These are phyloP conservation scores for Lantana camara DNA, from an alignment of 257 asterid species.

Conservation along the genomic window DNA sequence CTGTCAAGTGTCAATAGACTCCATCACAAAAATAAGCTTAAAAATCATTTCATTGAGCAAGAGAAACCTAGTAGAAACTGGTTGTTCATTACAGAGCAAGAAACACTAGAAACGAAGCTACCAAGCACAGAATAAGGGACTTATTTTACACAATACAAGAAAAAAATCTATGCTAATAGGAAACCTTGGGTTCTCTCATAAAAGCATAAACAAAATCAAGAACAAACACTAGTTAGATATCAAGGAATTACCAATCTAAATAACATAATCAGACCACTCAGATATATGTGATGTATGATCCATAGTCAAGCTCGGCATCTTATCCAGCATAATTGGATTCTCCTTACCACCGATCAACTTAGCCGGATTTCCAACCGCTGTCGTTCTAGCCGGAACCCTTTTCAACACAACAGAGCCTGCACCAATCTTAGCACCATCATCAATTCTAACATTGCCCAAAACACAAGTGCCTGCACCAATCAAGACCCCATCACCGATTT, in stretches of 20 bases:
- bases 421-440: constrained; percentile 88
- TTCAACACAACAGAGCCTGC: constrained; percentile 91
- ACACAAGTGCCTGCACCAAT: constrained; percentile 95
- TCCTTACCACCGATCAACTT: constrained; percentile 80
- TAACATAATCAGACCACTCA: constrained; percentile 87
- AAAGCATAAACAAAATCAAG: constrained; percentile 26
- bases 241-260: constrained; percentile 30
- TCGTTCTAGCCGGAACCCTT: constrained; percentile 81
- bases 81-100: constrained; percentile 21
- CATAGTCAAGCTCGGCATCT: constrained; percentile 80
- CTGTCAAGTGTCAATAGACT: no score
- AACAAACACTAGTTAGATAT: background rate
- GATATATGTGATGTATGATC: constrained; percentile 76
- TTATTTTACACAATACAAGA: constrained; percentile 25
- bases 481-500: constrained; percentile 86
- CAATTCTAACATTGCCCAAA: constrained; percentile 78
- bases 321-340: constrained; percentile 66
- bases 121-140: constrained; percentile 20
- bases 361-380: constrained; percentile 94
- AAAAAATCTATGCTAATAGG: constrained; percentile 36
- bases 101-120: constrained; percentile 13
- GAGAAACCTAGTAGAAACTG: no score
- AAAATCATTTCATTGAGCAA: no score
- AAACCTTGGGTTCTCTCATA: constrained; percentile 50
- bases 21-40: no score